phyloP scores from a whole-genome alignment of 2,329 filamentous ascomycete genomes.

The Exophiala xenobiotica region DNA sequence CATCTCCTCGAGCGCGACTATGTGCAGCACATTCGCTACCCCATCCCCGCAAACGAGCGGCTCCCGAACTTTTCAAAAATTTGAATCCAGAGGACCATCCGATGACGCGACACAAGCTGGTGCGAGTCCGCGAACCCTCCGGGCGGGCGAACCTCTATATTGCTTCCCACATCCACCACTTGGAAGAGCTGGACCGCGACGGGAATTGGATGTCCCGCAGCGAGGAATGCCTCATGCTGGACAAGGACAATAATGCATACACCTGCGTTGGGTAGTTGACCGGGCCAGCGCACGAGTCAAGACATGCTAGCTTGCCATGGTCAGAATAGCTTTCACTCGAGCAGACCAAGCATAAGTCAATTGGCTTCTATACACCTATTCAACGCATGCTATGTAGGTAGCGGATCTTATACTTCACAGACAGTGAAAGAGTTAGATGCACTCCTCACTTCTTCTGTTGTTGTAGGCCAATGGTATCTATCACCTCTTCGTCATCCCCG shows the following conservation, averaged over 20 bases:
- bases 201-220: no score
- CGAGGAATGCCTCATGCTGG: no score
- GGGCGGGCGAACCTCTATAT: constrained; percentile 54
- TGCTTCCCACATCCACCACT: constrained; percentile 54
- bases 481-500: constrained; percentile 34
- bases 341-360: no score
- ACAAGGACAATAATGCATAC: no score
- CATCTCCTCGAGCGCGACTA: constrained; percentile 44
- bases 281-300: no score
- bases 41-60: constrained; percentile 53
- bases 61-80: constrained; percentile 43
- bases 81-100: constrained; percentile 42
- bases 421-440: not conserved
- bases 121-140: constrained; percentile 51
- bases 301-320: no score
- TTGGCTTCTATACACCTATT: not conserved
- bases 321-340: no score
- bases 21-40: constrained; percentile 53
- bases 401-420: no score
- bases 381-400: not conserved
- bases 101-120: constrained; percentile 49
- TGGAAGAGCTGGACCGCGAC: no score
- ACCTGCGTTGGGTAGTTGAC: no score
- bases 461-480: constrained; percentile 41
- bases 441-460: constrained; percentile 23